Evolutionary conservation across 441 rosid species (phyloP).

Genomic region (Pelargonium citronellum): DNA sequence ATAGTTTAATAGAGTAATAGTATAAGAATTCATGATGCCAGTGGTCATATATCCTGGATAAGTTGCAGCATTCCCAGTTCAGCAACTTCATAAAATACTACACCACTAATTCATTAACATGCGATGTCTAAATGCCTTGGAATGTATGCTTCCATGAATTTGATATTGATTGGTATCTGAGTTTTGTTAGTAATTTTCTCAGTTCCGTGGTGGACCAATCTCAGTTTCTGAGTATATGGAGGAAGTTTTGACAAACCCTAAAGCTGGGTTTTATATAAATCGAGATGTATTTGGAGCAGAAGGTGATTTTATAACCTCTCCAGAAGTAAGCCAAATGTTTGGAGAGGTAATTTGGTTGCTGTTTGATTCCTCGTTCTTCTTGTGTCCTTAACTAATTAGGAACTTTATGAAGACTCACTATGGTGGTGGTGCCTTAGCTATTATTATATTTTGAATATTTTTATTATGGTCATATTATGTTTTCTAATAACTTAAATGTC

Average conservation of each 20-base stretch:
- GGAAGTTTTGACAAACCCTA: slow-evolving; percentile 89
- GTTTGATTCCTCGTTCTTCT: not conserved
- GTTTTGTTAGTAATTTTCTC: slow-evolving; percentile 19
- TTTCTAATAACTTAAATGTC: not conserved
- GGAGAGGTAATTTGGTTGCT: slow-evolving; percentile 57
- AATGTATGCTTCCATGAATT: not conserved
- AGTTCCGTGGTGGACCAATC: slow-evolving; percentile 95
- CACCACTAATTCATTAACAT: not conserved
- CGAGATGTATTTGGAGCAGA: slow-evolving; percentile 86
- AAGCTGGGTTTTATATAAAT: slow-evolving; percentile 78
- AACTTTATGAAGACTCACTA: not conserved
- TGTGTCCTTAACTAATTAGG: not conserved
- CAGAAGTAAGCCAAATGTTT: slow-evolving; percentile 94
- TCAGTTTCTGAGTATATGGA: slow-evolving; percentile 93
- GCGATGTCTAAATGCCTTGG: not conserved
- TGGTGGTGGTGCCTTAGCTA: not conserved
- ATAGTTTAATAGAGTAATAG: not conserved
- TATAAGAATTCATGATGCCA: not conserved
- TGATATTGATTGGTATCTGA: not conserved
- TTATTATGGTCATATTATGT: not conserved
- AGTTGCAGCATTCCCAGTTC: not conserved
- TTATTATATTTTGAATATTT: not conserved
- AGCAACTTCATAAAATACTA: not conserved
- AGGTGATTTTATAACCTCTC: slow-evolving; percentile 95
- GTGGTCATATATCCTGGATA: not conserved